Base-by-base conservation (phyloP, 768 basidiomycete genomes). In the Calocera viscosa region DNA sequence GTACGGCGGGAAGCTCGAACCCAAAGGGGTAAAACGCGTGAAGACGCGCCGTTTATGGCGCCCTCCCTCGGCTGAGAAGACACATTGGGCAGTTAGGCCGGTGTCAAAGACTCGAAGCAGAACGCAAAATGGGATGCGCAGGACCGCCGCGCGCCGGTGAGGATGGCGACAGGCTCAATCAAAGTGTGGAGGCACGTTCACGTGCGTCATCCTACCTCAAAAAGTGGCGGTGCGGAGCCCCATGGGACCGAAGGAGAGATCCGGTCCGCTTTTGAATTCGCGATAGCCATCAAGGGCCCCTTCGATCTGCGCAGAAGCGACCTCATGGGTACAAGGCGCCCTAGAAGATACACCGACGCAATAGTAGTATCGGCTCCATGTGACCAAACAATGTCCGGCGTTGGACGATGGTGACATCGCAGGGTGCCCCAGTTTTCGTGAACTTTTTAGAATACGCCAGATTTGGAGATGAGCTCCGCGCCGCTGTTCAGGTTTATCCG, bases 201-300 rank as follows among this genome's bases (percentile, higher is more conserved):
- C 53, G 53, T 60, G 53, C 30, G 30, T 30, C 53, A 60, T 19
- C 26, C 53, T n/a, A 10, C 16, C 19, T 16, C 14, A 28, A 28
- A 32, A 16, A 32, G 53, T 60, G 53, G 53, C 53, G 30, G 53
- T 60, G 53, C 53, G 53, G 53, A 60, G 53, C 53, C 53, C 53
- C 53, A 26, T 32, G 22, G 24, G 53, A 60, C 30, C 30, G 24
- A 32, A 60, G 14, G 14, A 16, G 53, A 28, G 24, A 32, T 26
- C 53, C 53, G 53, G 53, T 60, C 53, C 53, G 53, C 26, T 60
- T 24, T 14, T 10, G 19, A 47, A 24, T 19, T 24, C 19, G 19
- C 7, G 43, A 47, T 47, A 47, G 7, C 19, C 7, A 47, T 47
- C 43, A 47, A 47, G 35, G 35, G 35, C 35, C 14, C 35, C 35